Percentiles rank a stretch among this genome's conserved stretches.
Conservation (phyloP, 345 rosid species). For the Excoecaria cochinchinensis region DNA sequence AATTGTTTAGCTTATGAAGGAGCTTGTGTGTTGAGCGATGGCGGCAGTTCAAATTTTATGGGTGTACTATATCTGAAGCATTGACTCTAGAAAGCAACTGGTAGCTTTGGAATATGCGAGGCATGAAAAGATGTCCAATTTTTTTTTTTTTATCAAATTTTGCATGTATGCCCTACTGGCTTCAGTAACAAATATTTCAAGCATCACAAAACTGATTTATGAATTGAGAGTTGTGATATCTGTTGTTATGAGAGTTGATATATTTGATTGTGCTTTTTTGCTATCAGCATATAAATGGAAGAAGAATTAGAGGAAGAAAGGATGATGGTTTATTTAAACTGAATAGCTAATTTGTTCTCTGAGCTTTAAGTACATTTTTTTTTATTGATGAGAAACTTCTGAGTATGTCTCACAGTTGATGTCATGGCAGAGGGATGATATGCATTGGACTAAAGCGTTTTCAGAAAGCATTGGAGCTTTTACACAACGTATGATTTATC, state of each 20-base stretch:
- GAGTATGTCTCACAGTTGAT: conserved; percentile 17
- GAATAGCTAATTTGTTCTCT: not conserved
- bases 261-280: not conserved
- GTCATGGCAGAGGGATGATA: conserved; percentile 77
- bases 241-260: not conserved
- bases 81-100: not conserved
- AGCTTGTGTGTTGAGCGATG: not conserved
- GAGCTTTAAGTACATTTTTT: not conserved
- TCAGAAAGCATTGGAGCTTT: conserved; percentile 87
- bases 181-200: not conserved
- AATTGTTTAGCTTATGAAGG: not conserved
- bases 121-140: not conserved
- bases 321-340: not conserved
- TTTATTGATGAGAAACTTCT: not conserved
- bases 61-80: not conserved
- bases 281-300: not conserved
- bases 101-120: not conserved
- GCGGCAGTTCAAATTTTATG: not conserved
- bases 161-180: not conserved
- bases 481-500: conserved; percentile 59
- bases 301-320: not conserved
- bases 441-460: conserved; percentile 83
- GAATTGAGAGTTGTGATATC: not conserved
- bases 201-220: conserved; percentile 3
- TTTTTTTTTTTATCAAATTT: not conserved